Conservation (phyloP, 768 basidiomycete species). For the Terana coerulea region DNA sequence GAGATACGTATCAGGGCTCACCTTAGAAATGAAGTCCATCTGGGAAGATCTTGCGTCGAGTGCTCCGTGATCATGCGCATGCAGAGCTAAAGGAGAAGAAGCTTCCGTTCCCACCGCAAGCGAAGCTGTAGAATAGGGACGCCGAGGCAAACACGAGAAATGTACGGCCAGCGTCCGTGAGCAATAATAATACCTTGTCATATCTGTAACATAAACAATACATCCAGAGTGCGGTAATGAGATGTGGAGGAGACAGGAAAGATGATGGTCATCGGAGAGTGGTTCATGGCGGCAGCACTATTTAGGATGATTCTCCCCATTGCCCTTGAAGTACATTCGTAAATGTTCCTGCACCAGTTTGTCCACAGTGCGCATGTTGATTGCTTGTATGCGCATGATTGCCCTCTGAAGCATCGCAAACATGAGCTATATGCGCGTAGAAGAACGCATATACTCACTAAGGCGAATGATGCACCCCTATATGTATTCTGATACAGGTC, state of each 20-base stretch:
- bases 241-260: too few species aligned
- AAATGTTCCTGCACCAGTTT: conserved; percentile 34
- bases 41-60: conserved; percentile 83
- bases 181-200: too few species aligned
- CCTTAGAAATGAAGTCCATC: conserved; percentile 50
- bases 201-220: too few species aligned
- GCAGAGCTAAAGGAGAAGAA: conserved; percentile 33
- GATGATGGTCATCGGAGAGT: too few species aligned
- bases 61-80: conserved; percentile 67
- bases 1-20: neutral
- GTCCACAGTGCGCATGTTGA: conserved; percentile 27
- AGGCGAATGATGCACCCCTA: conserved; percentile 36
- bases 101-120: neutral
- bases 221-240: too few species aligned
- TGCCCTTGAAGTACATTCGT: conserved; percentile 30
- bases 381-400: conserved; percentile 24
- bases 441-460: conserved; percentile 31
- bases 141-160: too few species aligned
- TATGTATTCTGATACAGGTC: conserved; percentile 38
- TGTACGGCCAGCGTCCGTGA: too few species aligned
- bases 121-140: conserved; percentile 11
- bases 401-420: too few species aligned
- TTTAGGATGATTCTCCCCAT: conserved; percentile 11
- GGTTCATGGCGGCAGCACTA: too few species aligned
- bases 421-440: too few species aligned